Evolutionary conservation across 192 early-diverging fungal species (phyloP), one percentile per base, ranked within the genome.

Genomic region (Podila minutissima): DNA sequence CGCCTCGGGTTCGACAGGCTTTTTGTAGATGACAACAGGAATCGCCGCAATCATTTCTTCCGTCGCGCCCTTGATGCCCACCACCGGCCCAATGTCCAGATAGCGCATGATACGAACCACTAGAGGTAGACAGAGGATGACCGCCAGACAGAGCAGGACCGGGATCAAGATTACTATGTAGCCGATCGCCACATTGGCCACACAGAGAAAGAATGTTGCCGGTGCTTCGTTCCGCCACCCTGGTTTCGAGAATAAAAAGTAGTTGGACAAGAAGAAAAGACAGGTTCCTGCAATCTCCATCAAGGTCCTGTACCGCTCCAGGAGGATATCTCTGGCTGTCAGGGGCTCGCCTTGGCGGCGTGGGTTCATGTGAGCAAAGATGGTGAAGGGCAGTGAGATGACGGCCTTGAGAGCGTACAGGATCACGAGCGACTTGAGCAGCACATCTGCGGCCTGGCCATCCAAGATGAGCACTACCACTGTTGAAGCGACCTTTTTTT

Each of bases 151-250:
- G 15, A 92, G 58, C 10, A 92, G 31, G 51, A 91, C 66, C 1
- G 92, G 92, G 12, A 93, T 76, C 11, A 86, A 67, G 37, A 95
- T 84, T 33, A 93, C 86, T 33, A 92, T 62, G 49, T 93, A 95
- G 8, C 94, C 92, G 20, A 93, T 62, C 6, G 90, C 66, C 50
- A 94, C 86, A 86, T 91, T 92, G 55, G 88, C 78, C 20, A 94
- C 74, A 12, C 89, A 85, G 2, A 86, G 71, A 48, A 90, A 90
- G 67, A 91, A 93, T 12, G 94, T 73, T 46, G 75, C 71, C 4
- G 90, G 90, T 41, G 92, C 90, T 50, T 73, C 75, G 0, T 59
- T 3, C 28, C 73, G 73, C 69, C 89, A 92, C 9, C 59, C 65
- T 12, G 67, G 59, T 58, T 82, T 83, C 28, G 82, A 79, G 72